These are phyloP conservation scores for Rhododendron simsii DNA, from an alignment of 148 eudicot species.

Conservation along the genomic window DNA sequence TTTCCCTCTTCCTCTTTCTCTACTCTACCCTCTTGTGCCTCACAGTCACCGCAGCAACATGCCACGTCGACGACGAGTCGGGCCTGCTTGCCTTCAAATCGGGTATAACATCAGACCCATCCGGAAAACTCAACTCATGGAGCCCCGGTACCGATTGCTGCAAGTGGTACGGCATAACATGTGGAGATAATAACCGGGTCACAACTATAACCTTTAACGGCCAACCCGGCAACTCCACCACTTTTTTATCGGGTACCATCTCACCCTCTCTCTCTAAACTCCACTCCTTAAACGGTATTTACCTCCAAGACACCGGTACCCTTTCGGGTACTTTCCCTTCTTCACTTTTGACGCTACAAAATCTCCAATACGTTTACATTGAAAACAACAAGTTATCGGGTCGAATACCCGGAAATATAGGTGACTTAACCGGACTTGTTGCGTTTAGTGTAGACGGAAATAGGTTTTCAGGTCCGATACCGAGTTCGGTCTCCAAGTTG, in stretches of 20 bases:
- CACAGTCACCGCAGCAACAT: constrained; percentile 22
- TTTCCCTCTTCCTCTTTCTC: background rate
- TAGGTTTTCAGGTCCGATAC: constrained; percentile 35
- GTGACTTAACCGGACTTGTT: constrained; percentile 18
- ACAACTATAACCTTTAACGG: constrained; percentile 16
- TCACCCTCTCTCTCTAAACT: constrained; percentile 41
- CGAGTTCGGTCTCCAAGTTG: constrained; percentile 37
- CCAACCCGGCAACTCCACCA: constrained; percentile 17
- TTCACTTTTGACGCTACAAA: constrained; percentile 19
- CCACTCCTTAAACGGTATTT: constrained; percentile 16
- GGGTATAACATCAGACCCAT: constrained; percentile 34
- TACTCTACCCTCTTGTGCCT: constrained; percentile 6
- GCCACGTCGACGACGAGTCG: constrained; percentile 35
- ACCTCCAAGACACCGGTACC: constrained; percentile 18
- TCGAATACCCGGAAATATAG: constrained; percentile 31
- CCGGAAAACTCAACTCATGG: constrained; percentile 32
- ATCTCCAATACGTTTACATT: constrained; percentile 26
- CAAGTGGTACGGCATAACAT: constrained; percentile 32
- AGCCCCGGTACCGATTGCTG: constrained; percentile 46
- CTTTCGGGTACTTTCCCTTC: constrained; percentile 37
- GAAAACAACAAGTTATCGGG: constrained; percentile 43
- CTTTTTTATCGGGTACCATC: constrained; percentile 35
- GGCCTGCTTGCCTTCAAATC: constrained; percentile 41
- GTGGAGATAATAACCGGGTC: constrained; percentile 32
- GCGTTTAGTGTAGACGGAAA: constrained; percentile 31